Conservation (phyloP, 768 basidiomycete genomes). For the Chalciporus piperatus region DNA sequence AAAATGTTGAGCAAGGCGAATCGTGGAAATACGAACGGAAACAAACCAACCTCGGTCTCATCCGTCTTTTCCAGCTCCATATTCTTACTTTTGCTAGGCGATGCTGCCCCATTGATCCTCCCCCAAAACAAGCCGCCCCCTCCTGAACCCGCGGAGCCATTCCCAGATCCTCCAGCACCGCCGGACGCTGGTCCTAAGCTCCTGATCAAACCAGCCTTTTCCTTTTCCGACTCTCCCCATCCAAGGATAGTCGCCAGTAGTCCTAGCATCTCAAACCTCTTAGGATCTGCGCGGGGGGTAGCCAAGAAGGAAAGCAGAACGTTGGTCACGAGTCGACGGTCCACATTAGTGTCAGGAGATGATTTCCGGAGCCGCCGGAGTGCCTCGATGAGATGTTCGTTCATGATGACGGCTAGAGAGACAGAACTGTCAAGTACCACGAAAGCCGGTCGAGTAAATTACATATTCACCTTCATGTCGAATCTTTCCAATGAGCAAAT, state of each 20-base stretch:
- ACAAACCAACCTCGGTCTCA: constrained; percentile 68
- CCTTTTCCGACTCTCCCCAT: constrained; percentile 89
- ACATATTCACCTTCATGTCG: constrained; percentile 79
- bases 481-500: constrained; percentile 88
- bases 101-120: constrained; percentile 21
- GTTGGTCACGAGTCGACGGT: constrained; percentile 91
- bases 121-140: constrained; percentile 23
- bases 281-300: constrained; percentile 88
- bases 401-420: constrained; percentile 82
- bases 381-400: constrained; percentile 97
- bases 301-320: constrained; percentile 86
- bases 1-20: constrained; percentile 1
- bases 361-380: constrained; percentile 89
- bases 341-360: constrained; percentile 84
- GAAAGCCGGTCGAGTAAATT: background rate
- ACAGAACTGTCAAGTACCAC: background rate
- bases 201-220: constrained; percentile 67
- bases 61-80: constrained; percentile 74
- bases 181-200: constrained; percentile 52
- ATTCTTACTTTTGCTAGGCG: constrained; percentile 35
- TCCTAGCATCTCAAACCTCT: constrained; percentile 95
- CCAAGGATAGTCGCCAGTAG: constrained; percentile 86
- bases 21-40: background rate
- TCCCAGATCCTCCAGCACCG: constrained; percentile 14
- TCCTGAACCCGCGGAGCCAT: constrained; percentile 14